Percentiles rank a stretch among this genome's conserved stretches.
phyloP scores from a whole-genome alignment of 352 stramenopile species.

The Bremia lactucae region DNA sequence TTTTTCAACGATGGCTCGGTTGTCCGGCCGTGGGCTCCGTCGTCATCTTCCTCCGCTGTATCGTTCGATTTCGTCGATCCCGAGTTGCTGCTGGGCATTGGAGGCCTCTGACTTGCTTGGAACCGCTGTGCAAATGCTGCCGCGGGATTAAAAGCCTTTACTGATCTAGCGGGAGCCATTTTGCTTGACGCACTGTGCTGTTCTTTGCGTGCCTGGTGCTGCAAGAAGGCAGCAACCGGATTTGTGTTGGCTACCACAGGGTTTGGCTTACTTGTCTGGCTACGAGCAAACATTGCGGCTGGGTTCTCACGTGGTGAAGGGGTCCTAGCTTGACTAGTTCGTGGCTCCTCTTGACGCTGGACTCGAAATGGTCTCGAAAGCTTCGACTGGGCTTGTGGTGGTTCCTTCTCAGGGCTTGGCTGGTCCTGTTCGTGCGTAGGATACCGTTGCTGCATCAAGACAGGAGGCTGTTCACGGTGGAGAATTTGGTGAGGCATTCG shows the following conservation, averaged over 20 bases:
- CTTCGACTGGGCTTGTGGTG: conserved; percentile 14
- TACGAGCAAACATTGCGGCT: conserved; percentile 48
- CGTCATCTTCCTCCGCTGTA: conserved; percentile 27
- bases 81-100: conserved; percentile 21
- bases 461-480: conserved; percentile 10
- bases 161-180: conserved; percentile 6
- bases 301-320: conserved; percentile 27
- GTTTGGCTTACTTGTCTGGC: conserved; percentile 20
- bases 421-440: conserved; percentile 21
- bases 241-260: conserved; percentile 17
- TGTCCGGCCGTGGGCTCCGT: conserved; percentile 21
- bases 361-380: conserved; percentile 3
- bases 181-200: conserved; percentile 6
- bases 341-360: conserved; percentile 9
- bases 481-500: conserved; percentile 13
- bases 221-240: conserved; percentile 42
- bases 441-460: conserved; percentile 4
- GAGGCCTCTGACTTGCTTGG: conserved; percentile 31
- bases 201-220: conserved; percentile 24
- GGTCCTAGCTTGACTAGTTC: not conserved
- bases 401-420: conserved; percentile 19
- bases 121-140: conserved; percentile 48
- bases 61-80: conserved; percentile 29
- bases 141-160: conserved; percentile 36
- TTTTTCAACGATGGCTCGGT: conserved; percentile 65